Percentiles rank a stretch among this genome's conserved stretches.
Conservation (phyloP, 768 basidiomycete genomes). For the Hypholoma sublateritium region DNA sequence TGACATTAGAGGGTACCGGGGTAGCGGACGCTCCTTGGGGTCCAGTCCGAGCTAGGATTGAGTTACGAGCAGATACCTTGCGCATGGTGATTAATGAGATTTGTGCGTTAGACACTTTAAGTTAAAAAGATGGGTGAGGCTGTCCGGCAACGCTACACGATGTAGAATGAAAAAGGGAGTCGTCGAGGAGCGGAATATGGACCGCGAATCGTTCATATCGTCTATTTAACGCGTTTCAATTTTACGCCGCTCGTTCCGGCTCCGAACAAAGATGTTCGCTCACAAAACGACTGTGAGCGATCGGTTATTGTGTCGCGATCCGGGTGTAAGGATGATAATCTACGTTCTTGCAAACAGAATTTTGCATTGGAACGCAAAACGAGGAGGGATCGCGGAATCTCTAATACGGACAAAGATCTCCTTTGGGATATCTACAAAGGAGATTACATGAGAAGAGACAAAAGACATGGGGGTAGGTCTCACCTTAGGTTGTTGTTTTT, state of each 20-base stretch:
- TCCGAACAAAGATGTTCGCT: conserved; percentile 21
- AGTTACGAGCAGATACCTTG: conserved; percentile 1
- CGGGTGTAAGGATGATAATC: conserved; percentile 14
- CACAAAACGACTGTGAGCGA: conserved; percentile 18
- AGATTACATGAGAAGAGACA: conserved; percentile 11
- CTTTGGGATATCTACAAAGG: conserved; percentile 12
- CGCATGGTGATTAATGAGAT: conserved; percentile 5
- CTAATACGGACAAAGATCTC: conserved; percentile 12
- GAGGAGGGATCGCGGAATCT: neutral
- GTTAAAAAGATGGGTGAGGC: conserved; percentile 31
- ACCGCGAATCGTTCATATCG: conserved; percentile 7
- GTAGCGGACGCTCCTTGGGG: neutral
- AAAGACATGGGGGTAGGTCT: conserved; percentile 16
- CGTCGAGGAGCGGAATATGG: conserved; percentile 17
- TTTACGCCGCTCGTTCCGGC: conserved; percentile 12
- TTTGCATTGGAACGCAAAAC: conserved; percentile 11
- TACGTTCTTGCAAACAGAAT: conserved; percentile 12
- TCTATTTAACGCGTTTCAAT: conserved; percentile 19
- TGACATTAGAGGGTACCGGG: too few relatives aligned
- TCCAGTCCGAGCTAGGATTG: neutral
- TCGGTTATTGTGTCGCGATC: conserved; percentile 21
- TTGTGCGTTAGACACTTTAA: conserved; percentile 3
- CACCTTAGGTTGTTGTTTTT: conserved; percentile 17
- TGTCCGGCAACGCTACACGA: conserved; percentile 44
- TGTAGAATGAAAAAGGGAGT: conserved; percentile 11